Base-by-base conservation (phyloP, 2,329 filamentous ascomycete genomes). In the Aureobasidium sp. region DNA sequence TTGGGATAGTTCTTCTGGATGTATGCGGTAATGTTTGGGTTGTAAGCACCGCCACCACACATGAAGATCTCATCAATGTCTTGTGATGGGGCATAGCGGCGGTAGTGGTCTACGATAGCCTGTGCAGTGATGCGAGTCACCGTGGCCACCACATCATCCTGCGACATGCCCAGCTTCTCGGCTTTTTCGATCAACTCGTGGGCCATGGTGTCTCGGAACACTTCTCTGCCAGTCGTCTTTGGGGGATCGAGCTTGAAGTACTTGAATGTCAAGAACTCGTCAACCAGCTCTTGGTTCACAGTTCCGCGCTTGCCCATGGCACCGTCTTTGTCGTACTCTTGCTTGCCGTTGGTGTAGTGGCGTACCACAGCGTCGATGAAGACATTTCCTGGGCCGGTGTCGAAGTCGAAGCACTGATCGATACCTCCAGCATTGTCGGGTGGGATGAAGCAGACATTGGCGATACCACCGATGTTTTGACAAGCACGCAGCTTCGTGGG, bases 381-480 rank as follows among this genome's bases (percentile, higher is more conserved):
- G 29, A 72, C 69, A 60, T 72, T 72, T 14, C 70, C 71, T 27
- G 71, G 71, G 7, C 71, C 71, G 25, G 70, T 71, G 57, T 63
- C 73, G 48, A 71, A 73, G 48, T 73, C 70, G 62, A 66, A 71
- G 31, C 59, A 68, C 15, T 63, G 57, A 34, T 69, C 65, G 1
- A 66, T 27, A 36, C 68, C 69, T 34, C 74, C 69, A 22, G 76
- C 68, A 34, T 70, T 70, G 56, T 81, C 76, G 5, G 81, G 78
- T 3, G 81, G 81, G 56, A 85, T 82, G 71, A 85, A 84, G 72
- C 80, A 85, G 27, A 86, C 80, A 66, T 83, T 86, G 34, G 80
- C 81, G 45, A 86, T 84, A 36, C 83, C 82, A 56, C 82, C 82
- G 60, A 86, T 85, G 67, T 85, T 85, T 68, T 86, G 81, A 69